phyloP scores from a whole-genome alignment of 192 early-diverging fungal genomes.

The Nowakowskiella sp. region DNA sequence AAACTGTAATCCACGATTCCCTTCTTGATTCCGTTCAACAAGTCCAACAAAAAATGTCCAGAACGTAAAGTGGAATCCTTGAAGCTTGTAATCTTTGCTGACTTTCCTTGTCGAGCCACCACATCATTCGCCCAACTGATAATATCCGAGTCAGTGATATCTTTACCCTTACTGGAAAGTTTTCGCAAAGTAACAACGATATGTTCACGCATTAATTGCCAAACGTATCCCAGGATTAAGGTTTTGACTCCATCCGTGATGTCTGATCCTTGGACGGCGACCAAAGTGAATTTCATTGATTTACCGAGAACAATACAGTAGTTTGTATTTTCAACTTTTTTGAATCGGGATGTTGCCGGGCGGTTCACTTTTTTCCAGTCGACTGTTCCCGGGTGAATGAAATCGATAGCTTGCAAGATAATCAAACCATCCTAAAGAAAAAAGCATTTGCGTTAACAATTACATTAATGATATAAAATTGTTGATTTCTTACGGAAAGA shows the following conservation, averaged over 20 bases:
- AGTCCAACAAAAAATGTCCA: conserved; percentile 82
- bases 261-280: conserved; percentile 93
- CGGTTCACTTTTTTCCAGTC: conserved; percentile 91
- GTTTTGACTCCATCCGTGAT: conserved; percentile 86
- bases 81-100: conserved; percentile 68
- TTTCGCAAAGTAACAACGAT: conserved; percentile 87
- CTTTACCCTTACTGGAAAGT: conserved; percentile 68
- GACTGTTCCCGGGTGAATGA: conserved; percentile 81
- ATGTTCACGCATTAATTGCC: conserved; percentile 99
- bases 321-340: conserved; percentile 97
- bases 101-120: conserved; percentile 56
- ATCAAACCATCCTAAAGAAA: conserved; percentile 68
- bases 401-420: conserved; percentile 92
- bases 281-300: conserved; percentile 74
- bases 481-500: conserved; percentile 40
- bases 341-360: conserved; percentile 73
- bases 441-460: conserved; percentile 4
- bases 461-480: background rate
- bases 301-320: conserved; percentile 85
- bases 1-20: conserved; percentile 86
- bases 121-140: conserved; percentile 90
- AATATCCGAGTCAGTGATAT: conserved; percentile 90
- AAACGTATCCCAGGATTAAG: conserved; percentile 84
- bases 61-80: conserved; percentile 70
- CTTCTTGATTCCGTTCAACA: conserved; percentile 86